phyloP scores from a whole-genome alignment of 2,329 filamentous ascomycete genomes.

The Hymenoscyphus fructigenus region DNA sequence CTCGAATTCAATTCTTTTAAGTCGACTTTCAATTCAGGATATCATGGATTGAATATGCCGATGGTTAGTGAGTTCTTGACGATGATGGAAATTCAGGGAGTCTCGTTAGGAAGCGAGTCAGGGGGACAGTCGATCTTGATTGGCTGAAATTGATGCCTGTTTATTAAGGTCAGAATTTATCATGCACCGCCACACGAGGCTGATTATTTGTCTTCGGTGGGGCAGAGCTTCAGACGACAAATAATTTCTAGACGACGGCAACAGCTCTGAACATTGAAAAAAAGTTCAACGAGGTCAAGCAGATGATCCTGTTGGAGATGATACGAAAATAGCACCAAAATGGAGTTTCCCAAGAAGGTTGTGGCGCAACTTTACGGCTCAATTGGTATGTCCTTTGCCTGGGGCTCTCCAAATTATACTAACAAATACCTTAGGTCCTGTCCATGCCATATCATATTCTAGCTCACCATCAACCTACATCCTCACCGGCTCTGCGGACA shows the following conservation, averaged over 20 bases:
- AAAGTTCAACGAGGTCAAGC: background rate
- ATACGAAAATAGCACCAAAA: constrained; percentile 21
- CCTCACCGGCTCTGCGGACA: constrained; percentile 83
- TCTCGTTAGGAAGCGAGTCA: background rate
- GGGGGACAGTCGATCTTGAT: background rate
- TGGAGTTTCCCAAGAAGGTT: constrained; percentile 46
- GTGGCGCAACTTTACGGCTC: constrained; percentile 57
- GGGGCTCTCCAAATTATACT: background rate
- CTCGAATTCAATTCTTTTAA: no score
- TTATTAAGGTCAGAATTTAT: background rate
- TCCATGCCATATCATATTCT: constrained; percentile 73
- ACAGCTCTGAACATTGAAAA: background rate
- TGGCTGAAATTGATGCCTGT: no score
- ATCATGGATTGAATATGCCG: no score
- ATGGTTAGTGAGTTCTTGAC: no score
- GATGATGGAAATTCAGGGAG: no score
- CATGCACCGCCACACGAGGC: background rate
- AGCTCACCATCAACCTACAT: constrained; percentile 73
- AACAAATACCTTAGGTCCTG: constrained; percentile 51
- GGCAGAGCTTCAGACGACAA: background rate
- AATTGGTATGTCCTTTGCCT: constrained; percentile 48
- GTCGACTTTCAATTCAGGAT: no score
- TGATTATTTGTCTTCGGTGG: background rate
- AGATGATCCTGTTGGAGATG: background rate
- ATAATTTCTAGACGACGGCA: background rate